Conservation (phyloP, 345 rosid species). For the Camelina neglecta region DNA sequence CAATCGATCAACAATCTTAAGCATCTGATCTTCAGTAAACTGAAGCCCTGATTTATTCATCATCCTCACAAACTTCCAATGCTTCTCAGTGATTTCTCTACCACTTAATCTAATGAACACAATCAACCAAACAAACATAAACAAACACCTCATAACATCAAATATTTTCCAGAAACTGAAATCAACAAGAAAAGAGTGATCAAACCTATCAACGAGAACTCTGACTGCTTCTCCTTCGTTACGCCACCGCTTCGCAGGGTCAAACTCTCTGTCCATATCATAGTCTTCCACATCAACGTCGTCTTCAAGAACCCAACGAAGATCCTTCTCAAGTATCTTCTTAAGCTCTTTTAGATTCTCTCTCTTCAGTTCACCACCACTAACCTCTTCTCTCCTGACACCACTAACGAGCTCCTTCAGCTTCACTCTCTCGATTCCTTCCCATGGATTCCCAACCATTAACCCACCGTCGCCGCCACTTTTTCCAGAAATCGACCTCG, state of each 20-base stretch:
- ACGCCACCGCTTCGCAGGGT: conserved; percentile 61
- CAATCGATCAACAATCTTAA: conserved; percentile 75
- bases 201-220: conserved; percentile 74
- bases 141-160: not conserved
- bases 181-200: not conserved
- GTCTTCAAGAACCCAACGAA: conserved; percentile 86
- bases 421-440: conserved; percentile 66
- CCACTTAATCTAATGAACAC: conserved; percentile 62
- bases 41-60: conserved; percentile 88
- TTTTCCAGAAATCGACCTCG: conserved; percentile 46
- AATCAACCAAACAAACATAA: conserved; percentile 3
- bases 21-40: conserved; percentile 83
- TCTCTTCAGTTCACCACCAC: conserved; percentile 51
- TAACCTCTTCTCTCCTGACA: conserved; percentile 49
- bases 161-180: not conserved
- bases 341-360: conserved; percentile 71
- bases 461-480: conserved; percentile 12
- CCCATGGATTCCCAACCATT: conserved; percentile 89
- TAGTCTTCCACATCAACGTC: conserved; percentile 62
- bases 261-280: conserved; percentile 42
- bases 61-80: conserved; percentile 91
- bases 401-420: conserved; percentile 61
- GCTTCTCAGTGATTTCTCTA: conserved; percentile 65
- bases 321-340: conserved; percentile 70
- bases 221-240: conserved; percentile 69